Conservation (phyloP, 2,329 filamentous ascomycete genomes). For the Arthrobotrys pseudoclavata region DNA sequence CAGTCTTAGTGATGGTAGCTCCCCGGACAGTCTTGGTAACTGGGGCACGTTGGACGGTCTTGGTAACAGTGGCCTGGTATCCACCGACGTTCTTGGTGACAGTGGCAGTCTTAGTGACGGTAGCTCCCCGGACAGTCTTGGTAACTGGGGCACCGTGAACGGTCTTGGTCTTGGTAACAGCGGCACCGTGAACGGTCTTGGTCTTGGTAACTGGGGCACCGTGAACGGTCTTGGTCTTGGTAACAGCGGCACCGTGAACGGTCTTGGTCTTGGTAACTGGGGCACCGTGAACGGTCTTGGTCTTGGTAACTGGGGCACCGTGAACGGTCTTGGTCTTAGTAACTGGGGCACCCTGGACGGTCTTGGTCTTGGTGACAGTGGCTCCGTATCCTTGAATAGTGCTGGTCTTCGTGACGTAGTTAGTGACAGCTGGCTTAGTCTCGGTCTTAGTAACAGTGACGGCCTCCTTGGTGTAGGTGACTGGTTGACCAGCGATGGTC, state of each 20-base stretch:
- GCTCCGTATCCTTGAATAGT: no score
- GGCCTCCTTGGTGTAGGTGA: conserved; percentile 26
- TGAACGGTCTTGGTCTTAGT: no score
- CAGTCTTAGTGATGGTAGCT: conserved; percentile 7
- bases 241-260: no score
- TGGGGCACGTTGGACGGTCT: background rate
- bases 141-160: conserved; percentile 1
- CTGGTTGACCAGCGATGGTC: background rate
- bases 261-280: no score
- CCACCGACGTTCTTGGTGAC: conserved; percentile 2
- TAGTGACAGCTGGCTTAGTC: no score
- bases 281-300: no score
- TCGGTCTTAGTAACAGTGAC: conserved; percentile 16
- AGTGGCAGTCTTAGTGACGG: background rate
- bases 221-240: background rate
- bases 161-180: conserved; percentile 22
- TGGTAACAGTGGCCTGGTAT: conserved; percentile 2
- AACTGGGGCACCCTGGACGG: no score
- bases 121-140: background rate
- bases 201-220: conserved; percentile 10
- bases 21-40: conserved; percentile 11
- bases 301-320: no score
- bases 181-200: conserved; percentile 13
- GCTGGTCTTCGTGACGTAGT: no score
- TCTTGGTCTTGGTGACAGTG: no score